Base-by-base conservation (phyloP, 441 rosid genomes). In the Croton laevigatus region DNA sequence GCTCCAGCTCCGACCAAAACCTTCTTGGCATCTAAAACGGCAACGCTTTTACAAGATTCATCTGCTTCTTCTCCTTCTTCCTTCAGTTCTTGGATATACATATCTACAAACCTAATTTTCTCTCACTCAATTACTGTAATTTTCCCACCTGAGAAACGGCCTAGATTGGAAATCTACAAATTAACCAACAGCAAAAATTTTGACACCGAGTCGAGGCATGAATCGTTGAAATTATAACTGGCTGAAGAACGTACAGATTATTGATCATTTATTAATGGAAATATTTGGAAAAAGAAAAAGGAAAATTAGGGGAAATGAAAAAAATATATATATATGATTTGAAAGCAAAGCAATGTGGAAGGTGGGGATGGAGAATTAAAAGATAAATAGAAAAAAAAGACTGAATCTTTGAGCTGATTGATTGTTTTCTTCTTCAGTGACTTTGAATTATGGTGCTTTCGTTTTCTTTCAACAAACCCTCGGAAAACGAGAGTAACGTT, bases 1-100 rank as follows among this genome's bases (percentile, higher is more conserved):
- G 85, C 86, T 23, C 86, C 91, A 0, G 84, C 91, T 69, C 89
- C 91, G 3, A 85, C 81, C 75, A 87, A 66, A 59, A 73, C 82
- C 58, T 82, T 71, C 63, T 82, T 87, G 14, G 82, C 86, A 55
- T 78, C 82, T 66, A 66, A 79, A 60, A 62, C 59, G 38, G 69
- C 73, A 32, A 65, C 49, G 32, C 48, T 69, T 40, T 68, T 66
- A 51, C 62, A 68, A 17, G 66, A 44, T 58, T 14, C 59, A 36
- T 70, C 71, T 23, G n/a, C 62, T 75, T 45, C 81, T 9, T 19
- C 80, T 49, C 70, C 81, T 45, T 65, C 83, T 73, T 69, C 87
- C n/a, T 79, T 59, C 73, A 81, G 36, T 79, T 87, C 87, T 75
- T 84, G 83, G 58, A 83, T 75, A 78, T 80, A 62, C 87, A 84